Evolutionary conservation across 2,329 filamentous ascomycete species (phyloP).

Genomic region (Fusarium nurragi): DNA sequence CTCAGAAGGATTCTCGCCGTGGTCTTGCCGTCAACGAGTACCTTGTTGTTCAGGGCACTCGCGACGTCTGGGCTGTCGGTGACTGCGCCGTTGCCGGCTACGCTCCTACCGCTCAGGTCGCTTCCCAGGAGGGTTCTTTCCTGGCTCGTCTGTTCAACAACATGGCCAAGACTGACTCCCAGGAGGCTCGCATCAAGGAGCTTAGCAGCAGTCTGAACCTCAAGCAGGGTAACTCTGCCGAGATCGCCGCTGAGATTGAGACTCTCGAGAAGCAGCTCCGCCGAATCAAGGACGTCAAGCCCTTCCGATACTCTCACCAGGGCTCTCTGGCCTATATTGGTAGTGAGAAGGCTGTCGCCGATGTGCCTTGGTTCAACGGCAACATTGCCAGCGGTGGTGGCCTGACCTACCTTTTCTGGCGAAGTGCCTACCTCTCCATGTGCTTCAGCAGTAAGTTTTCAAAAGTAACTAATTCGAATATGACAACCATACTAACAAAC

Average conservation of each 20-base stretch:
- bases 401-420: conserved; percentile 98
- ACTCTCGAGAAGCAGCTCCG: conserved; percentile 85
- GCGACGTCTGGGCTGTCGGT: conserved; percentile 97
- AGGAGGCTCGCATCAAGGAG: conserved; percentile 78
- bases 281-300: conserved; percentile 92
- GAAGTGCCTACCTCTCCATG: conserved; percentile 98
- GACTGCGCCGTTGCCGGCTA: conserved; percentile 98
- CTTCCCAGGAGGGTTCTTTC: conserved; percentile 94
- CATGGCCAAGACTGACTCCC: conserved; percentile 91
- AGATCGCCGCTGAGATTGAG: conserved; percentile 79
- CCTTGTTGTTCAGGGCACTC: conserved; percentile 94
- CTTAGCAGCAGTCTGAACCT: conserved; percentile 72
- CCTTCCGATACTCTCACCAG: conserved; percentile 98
- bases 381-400: conserved; percentile 94
- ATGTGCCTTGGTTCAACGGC: conserved; percentile 96
- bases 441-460: conserved; percentile 93
- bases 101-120: conserved; percentile 96
- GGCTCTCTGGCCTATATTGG: conserved; percentile 97
- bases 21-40: conserved; percentile 98
- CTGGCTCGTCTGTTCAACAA: conserved; percentile 97
- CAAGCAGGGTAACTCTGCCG: conserved; percentile 72
- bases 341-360: conserved; percentile 95
- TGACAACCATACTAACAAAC: conserved; percentile 30
- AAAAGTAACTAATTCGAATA: neutral
- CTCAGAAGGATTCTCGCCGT: conserved; percentile 93